Base-by-base conservation (phyloP, 139 green algal species). In the Trebouxia sp. region DNA sequence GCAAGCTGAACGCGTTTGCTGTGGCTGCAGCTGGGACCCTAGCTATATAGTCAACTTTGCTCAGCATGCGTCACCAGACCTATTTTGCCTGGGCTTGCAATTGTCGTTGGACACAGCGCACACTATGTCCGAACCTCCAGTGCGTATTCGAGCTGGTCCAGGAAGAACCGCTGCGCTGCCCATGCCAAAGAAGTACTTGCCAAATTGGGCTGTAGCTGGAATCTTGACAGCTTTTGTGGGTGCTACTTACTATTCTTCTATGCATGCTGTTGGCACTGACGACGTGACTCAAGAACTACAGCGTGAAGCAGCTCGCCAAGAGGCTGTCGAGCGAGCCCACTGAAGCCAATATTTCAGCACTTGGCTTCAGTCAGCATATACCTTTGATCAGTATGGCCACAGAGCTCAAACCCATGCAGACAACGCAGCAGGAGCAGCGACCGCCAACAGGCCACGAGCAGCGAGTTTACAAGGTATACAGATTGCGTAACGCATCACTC, bases 201-300 rank as follows among this genome's bases (percentile, higher is more conserved):
- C 77, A 22, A 92, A 90, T 76, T 83, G 87, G 75, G 48, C 86
- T 3, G 35, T 92, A 5, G 89, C 80, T 7, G 79, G 56, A 9
- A 43, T 82, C 1, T 53, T 93, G 7, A 67, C 53, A 15, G 50
- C 38, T 8, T 91, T 93, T 38, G 83, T 86, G 2, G 82, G 47
- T 37, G 79, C 47, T 42, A 92, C 85, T 20, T 93, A 93, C 39
- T 84, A 43, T 12, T 90, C 86, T 53, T 83, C 83, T 37, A 86
- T 93, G 67, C 58, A 28, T 24, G 43, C 76, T 41, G 82, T 90
- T 15, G 84, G 82, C 30, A 70, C 72, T 28, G 78, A 89, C 56
- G 89, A 93, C 78, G 38, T 92, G 51, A 83, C 88, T 28, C 65
- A 81, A 43, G 82, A 90, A 53, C 79, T 92, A 0, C 76, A 90